Conservation (phyloP, 495 filamentous ascomycete genomes). For the Lasiosphaeria ovina region DNA sequence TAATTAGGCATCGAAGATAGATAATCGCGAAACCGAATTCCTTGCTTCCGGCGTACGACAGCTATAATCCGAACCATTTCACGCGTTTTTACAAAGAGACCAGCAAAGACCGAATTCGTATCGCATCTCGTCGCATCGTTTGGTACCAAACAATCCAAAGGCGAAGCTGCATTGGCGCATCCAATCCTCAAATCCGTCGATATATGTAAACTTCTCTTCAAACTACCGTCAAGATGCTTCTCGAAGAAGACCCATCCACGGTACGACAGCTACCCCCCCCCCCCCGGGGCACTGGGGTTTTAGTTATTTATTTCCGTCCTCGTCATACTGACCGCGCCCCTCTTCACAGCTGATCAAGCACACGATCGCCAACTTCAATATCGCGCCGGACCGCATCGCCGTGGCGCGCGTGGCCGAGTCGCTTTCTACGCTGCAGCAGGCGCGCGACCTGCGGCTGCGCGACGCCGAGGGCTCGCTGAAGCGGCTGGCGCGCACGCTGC, state of each 20-base stretch:
- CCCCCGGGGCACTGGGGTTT: not conserved
- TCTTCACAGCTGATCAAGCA: conserved; percentile 73
- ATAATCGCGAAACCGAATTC: too few relatives aligned
- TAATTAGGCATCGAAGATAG: too few relatives aligned
- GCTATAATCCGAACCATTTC: too few relatives aligned
- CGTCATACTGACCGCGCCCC: not conserved
- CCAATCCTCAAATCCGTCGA: too few relatives aligned
- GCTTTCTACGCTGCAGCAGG: conserved; percentile 71
- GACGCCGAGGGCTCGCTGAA: conserved; percentile 69
- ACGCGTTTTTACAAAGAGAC: too few relatives aligned
- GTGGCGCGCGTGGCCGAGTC: conserved; percentile 85
- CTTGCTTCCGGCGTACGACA: too few relatives aligned
- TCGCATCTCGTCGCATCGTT: too few relatives aligned
- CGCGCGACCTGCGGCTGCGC: conserved; percentile 71
- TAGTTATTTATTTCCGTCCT: too few relatives aligned
- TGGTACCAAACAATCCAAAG: too few relatives aligned
- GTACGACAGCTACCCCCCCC: conserved; percentile 45
- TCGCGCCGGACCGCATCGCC: conserved; percentile 77
- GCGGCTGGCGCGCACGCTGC: conserved; percentile 69
- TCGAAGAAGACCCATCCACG: conserved; percentile 90
- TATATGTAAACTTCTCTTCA: not conserved
- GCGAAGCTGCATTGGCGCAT: too few relatives aligned
- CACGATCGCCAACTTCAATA: conserved; percentile 93
- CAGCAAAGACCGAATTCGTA: too few relatives aligned
- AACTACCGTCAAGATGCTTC: conserved; percentile 68